Conservation (phyloP, 176 grass and related monocot genomes). For the Triticum timopheevii region DNA sequence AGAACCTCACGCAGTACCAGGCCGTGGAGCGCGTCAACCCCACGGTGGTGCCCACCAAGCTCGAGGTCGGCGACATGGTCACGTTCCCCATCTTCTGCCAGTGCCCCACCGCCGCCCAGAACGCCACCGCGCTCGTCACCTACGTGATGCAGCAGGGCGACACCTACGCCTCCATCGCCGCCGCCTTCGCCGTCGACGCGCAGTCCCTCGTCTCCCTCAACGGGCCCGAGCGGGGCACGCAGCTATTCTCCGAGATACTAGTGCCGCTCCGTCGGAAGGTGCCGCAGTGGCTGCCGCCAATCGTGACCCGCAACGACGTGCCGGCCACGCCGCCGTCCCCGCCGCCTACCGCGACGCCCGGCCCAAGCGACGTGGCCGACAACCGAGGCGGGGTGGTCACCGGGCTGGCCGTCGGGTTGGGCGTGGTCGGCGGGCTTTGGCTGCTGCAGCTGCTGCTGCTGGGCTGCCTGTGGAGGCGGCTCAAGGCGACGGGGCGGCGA, state of each 20-base stretch:
- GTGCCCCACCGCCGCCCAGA: slow-evolving; percentile 47
- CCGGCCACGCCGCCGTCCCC: slow-evolving; percentile 25
- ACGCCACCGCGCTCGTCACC: slow-evolving; percentile 60
- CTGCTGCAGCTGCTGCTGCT: slow-evolving; percentile 57
- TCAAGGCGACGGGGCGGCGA: slow-evolving; percentile 15
- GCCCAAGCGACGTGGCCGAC: slow-evolving; percentile 2
- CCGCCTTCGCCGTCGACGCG: slow-evolving; percentile 54
- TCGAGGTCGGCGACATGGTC: slow-evolving; percentile 58
- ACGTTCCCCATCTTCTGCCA: slow-evolving; percentile 92
- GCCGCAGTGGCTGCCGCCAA: slow-evolving; percentile 51
- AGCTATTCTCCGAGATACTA: slow-evolving; percentile 44
- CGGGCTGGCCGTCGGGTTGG: slow-evolving; percentile 60
- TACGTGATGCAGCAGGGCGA: slow-evolving; percentile 85
- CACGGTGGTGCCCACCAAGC: slow-evolving; percentile 43
- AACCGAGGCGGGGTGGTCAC: slow-evolving; percentile 57
- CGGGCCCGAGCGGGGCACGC: slow-evolving; percentile 49
- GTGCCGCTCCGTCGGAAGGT: slow-evolving; percentile 60
- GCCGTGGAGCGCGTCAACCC: slow-evolving; percentile 87
- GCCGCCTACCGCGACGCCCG: slow-evolving; percentile 35
- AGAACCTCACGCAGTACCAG: slow-evolving; percentile 79
- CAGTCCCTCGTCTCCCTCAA: slow-evolving; percentile 66
- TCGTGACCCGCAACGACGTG: slow-evolving; percentile 48
- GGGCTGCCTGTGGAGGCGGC: slow-evolving; percentile 47
- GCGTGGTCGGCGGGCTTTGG: slow-evolving; percentile 51
- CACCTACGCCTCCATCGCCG: slow-evolving; percentile 66